phyloP scores from a whole-genome alignment of 345 rosid genomes.

The Citropsis articulata region DNA sequence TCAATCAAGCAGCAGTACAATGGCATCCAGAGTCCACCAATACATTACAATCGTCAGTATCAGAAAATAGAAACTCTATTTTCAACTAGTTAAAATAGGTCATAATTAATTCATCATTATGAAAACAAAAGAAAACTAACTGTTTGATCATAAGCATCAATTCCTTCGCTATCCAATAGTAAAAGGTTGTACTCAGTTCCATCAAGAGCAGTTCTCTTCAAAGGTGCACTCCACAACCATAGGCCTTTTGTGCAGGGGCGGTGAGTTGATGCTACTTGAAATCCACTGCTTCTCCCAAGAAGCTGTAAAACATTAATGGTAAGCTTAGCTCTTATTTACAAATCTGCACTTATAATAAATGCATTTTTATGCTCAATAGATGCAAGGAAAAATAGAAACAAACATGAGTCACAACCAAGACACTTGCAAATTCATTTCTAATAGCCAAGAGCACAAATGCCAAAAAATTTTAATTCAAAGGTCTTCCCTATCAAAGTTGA shows the following conservation, averaged over 20 bases:
- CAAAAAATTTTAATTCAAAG: neutral
- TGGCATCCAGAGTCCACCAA: neutral
- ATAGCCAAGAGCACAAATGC: neutral
- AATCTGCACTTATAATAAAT: neutral
- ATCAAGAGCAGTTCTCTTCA: constrained; percentile 87
- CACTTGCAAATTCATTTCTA: neutral
- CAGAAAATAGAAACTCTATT: neutral
- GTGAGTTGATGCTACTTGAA: constrained; percentile 96
- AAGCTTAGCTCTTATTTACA: neutral
- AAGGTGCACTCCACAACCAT: constrained; percentile 98
- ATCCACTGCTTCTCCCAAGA: constrained; percentile 96
- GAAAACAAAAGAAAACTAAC: constrained; percentile 37
- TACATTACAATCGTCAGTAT: neutral
- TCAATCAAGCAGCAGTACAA: neutral
- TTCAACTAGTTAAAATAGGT: neutral
- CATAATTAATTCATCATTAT: neutral
- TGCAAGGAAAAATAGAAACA: neutral
- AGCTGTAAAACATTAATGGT: constrained; percentile 53
- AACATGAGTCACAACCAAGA: neutral
- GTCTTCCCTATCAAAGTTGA: neutral
- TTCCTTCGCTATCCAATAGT: constrained; percentile 93
- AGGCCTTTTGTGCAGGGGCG: constrained; percentile 98
- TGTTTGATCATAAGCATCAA: constrained; percentile 97
- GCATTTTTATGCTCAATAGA: neutral
- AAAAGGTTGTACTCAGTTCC: constrained; percentile 90